phyloP scores from a whole-genome alignment of 306 rosid genomes.

The Sicyos edulis region DNA sequence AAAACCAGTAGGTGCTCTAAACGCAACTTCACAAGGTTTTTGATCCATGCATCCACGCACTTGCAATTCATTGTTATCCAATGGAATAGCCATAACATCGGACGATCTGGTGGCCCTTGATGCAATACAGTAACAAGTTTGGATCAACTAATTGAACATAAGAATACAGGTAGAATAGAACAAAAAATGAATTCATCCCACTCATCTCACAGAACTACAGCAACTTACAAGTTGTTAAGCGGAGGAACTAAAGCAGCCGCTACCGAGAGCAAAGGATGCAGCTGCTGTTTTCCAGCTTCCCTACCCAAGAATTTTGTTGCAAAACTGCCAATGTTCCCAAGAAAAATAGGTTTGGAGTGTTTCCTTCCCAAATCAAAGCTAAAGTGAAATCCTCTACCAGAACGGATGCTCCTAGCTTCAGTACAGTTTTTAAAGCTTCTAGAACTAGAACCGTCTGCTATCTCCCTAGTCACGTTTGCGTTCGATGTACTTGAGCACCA shows the following conservation, averaged over 20 bases:
- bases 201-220: constrained; percentile 15
- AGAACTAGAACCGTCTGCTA: constrained; percentile 35
- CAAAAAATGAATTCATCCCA: constrained; percentile 19
- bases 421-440: constrained; percentile 28
- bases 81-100: constrained; percentile 47
- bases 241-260: constrained; percentile 80
- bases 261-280: constrained; percentile 47
- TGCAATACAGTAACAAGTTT: constrained; percentile 18
- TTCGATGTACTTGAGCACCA: constrained; percentile 43
- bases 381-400: constrained; percentile 37
- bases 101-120: constrained; percentile 51
- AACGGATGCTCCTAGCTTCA: constrained; percentile 39
- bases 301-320: constrained; percentile 37
- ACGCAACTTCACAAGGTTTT: constrained; percentile 51
- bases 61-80: constrained; percentile 44
- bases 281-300: constrained; percentile 49
- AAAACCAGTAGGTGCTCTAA: constrained; percentile 39
- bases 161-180: not conserved
- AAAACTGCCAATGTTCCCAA: constrained; percentile 52
- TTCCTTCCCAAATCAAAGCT: constrained; percentile 39
- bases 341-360: constrained; percentile 20
- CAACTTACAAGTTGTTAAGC: constrained; percentile 60
- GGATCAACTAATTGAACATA: not conserved
- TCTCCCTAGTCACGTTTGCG: constrained; percentile 35
- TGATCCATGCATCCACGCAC: constrained; percentile 40